Percentiles rank a stretch among this genome's conserved stretches.
Conservation (phyloP, 345 rosid species). For the Salix brachista region DNA sequence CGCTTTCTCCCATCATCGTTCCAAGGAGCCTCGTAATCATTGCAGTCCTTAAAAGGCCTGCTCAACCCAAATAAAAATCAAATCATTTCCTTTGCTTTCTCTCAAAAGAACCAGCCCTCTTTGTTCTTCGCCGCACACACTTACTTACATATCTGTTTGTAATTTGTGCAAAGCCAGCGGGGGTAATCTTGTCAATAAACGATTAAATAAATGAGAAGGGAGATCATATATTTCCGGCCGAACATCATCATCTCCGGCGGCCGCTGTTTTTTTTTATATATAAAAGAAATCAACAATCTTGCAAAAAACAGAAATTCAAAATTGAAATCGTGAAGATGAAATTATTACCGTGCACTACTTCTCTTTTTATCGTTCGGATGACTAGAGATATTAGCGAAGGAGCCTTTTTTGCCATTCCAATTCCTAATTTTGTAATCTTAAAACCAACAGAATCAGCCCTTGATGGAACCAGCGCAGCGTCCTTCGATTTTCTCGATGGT, state of each 20-base stretch:
- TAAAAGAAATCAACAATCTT: neutral
- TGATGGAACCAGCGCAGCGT: too few relatives aligned
- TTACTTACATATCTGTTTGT: conserved; percentile 52
- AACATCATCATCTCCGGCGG: conserved; percentile 43
- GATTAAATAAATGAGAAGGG: conserved; percentile 55
- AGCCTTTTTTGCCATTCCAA: conserved; percentile 33
- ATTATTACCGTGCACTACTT: conserved; percentile 50
- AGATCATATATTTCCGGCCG: conserved; percentile 49
- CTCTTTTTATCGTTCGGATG: conserved; percentile 36
- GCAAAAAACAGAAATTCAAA: neutral
- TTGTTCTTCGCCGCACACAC: too few relatives aligned
- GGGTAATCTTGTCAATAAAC: conserved; percentile 47
- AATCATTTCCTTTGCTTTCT: neutral
- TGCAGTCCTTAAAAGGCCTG: conserved; percentile 55
- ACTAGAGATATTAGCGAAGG: conserved; percentile 57
- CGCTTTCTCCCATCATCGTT: conserved; percentile 51
- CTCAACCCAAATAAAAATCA: conserved; percentile 11
- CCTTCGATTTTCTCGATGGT: too few relatives aligned
- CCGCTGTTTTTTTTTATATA: neutral
- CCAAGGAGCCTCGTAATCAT: conserved; percentile 37
- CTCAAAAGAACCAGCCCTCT: neutral
- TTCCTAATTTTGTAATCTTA: neutral
- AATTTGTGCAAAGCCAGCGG: conserved; percentile 65
- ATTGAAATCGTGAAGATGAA: neutral
- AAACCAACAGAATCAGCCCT: too few relatives aligned